These are phyloP conservation scores for Mycena albidolilacea DNA, from an alignment of 768 basidiomycete species.

Conservation along the genomic window DNA sequence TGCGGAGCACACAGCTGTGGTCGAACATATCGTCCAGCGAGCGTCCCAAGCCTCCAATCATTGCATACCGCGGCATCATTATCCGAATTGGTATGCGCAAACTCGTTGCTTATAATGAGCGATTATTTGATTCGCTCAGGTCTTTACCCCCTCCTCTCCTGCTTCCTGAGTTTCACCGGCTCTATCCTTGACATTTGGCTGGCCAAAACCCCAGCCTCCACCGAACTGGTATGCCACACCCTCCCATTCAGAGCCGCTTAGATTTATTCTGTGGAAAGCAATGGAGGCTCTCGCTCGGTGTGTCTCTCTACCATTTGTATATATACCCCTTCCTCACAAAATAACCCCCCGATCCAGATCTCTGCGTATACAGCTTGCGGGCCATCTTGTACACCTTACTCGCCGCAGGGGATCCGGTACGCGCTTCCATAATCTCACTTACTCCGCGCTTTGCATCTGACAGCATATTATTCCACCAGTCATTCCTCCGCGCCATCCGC, in stretches of 20 bases:
- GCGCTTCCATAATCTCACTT: too few species aligned
- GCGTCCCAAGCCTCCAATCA: constrained; percentile 2
- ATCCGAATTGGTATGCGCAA: too few species aligned
- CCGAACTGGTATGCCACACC: too few species aligned
- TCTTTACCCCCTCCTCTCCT: constrained; percentile 8
- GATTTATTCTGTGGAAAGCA: too few species aligned
- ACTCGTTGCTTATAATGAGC: too few species aligned
- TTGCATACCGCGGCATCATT: background rate
- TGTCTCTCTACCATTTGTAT: background rate
- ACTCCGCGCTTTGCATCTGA: too few species aligned
- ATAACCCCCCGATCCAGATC: background rate
- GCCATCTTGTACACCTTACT: constrained; percentile 16
- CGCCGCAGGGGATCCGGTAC: constrained; percentile 3
- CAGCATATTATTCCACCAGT: too few species aligned
- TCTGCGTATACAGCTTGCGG: constrained; percentile 18
- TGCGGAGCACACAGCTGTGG: background rate
- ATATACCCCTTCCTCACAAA: background rate
- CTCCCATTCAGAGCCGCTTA: too few species aligned
- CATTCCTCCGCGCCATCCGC: too few species aligned
- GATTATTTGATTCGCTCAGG: too few species aligned
- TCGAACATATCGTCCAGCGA: background rate
- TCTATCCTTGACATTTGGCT: background rate
- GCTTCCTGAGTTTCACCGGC: constrained; percentile 5
- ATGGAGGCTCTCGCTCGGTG: too few species aligned
- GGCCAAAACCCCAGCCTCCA: too few species aligned